These are phyloP conservation scores for Begonia masoniana DNA, from an alignment of 306 rosid species.

Conservation along the genomic window DNA sequence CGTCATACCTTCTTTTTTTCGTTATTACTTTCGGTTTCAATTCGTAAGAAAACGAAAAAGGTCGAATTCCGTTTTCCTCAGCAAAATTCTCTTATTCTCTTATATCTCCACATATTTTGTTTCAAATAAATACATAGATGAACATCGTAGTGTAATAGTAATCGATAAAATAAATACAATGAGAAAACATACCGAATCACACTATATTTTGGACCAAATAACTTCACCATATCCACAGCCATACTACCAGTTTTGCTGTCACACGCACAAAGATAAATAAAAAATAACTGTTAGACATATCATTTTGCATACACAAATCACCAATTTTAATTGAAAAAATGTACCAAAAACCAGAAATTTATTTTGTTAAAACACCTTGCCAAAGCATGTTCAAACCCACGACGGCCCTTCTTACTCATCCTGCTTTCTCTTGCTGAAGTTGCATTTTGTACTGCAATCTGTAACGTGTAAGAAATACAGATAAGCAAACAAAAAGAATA, in stretches of 20 bases:
- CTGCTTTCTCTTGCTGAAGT: constrained; percentile 88
- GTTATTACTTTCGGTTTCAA: no score
- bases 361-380: constrained; percentile 31
- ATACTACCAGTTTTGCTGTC: constrained; percentile 61
- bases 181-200: constrained; percentile 64
- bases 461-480: constrained; percentile 11
- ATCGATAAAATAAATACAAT: not conserved
- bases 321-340: not conserved
- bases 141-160: not conserved
- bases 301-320: not conserved
- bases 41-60: no score
- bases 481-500: not conserved
- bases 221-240: constrained; percentile 79
- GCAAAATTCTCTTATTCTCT: no score
- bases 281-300: not conserved
- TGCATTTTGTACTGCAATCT: constrained; percentile 84
- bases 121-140: not conserved
- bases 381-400: constrained; percentile 54
- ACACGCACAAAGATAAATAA: not conserved
- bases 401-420: constrained; percentile 81
- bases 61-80: no score
- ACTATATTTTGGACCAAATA: constrained; percentile 72
- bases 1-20: no score
- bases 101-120: no score
- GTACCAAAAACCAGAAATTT: not conserved